Percentiles rank a stretch among this genome's conserved stretches.
Evolutionary conservation across 345 rosid species (phyloP).

Genomic region (Heritiera littoralis): DNA sequence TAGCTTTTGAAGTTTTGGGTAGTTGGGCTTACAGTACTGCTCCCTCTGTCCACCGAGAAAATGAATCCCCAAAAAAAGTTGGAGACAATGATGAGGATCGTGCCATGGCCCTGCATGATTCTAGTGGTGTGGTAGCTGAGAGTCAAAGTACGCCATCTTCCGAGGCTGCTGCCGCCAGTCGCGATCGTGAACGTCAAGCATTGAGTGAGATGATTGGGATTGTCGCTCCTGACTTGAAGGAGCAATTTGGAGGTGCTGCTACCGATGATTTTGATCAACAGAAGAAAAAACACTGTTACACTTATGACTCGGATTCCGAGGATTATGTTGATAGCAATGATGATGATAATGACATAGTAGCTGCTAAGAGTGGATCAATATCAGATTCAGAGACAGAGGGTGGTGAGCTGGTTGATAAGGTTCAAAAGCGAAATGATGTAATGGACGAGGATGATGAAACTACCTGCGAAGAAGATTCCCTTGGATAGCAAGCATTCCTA

Average conservation of each 20-base stretch:
- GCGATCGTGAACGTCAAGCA: slow-evolving; percentile 41
- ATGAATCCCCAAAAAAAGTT: slow-evolving; percentile 51
- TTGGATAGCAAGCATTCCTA: slow-evolving; percentile 29
- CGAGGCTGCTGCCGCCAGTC: slow-evolving; percentile 30
- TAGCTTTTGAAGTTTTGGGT: slow-evolving; percentile 81
- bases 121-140: slow-evolving; percentile 48
- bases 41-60: slow-evolving; percentile 77
- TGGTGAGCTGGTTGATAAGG: slow-evolving; percentile 36
- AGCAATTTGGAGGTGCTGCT: slow-evolving; percentile 39
- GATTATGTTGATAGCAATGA: slow-evolving; percentile 40
- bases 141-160: slow-evolving; percentile 60
- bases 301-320: slow-evolving; percentile 60
- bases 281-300: slow-evolving; percentile 35
- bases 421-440: slow-evolving; percentile 31
- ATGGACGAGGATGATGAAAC: slow-evolving; percentile 67
- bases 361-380: slow-evolving; percentile 25
- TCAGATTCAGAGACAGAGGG: slow-evolving; percentile 53
- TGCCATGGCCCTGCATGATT: slow-evolving; percentile 38
- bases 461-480: slow-evolving; percentile 37
- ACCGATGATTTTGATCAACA: slow-evolving; percentile 34
- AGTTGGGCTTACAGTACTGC: slow-evolving; percentile 89
- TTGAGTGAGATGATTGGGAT: slow-evolving; percentile 65
- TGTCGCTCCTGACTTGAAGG: slow-evolving; percentile 63
- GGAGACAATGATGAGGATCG: slow-evolving; percentile 47
- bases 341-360: slow-evolving; percentile 32